Base-by-base conservation (phyloP, 176 grass and related monocot species). In the Melocanna baccifera region DNA sequence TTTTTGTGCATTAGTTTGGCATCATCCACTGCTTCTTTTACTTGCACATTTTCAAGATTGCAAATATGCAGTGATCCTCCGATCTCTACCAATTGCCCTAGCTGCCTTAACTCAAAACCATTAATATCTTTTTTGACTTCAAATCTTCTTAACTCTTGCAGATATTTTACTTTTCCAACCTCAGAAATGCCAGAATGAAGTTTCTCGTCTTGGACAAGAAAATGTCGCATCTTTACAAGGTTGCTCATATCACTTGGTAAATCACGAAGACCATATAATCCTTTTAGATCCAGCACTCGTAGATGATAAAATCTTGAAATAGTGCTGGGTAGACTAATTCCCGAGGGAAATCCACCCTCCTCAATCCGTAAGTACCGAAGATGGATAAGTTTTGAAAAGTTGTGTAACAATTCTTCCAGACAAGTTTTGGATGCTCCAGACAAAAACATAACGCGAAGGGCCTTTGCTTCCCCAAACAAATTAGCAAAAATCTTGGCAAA, bases 221-320 rank as follows among this genome's bases (percentile, higher is more conserved):
- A 72, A 22, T 82, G 68, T 1, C 18, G 67, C 41, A 82, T 0
- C 0, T 72, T 82, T 72, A 47, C 0, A 16, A 82, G 80, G 34
- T 70, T 69, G n/a, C 50, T 32, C 1, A 81, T 70, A 20, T 58
- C 3, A 2, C 47, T 81, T 15, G 37, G 52, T 8, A 39, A 57
- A 43, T 4, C 9, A 2, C 2, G 0, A 2, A 11, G 0, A 2
- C 11, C 29, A 0, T 2, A 0, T 7, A 8, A 34, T 2, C 5
- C 0, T 42, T 29, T 4, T 13, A 70, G 0, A 57, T 69, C 48
- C 6, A 81, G 15, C 1, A 81, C 14, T 48, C 37, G 23, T 15
- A 81, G 16, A 22, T 81, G 78, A 48, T 69, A 81, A 10, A 37
- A 56, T 52, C 62, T 36, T 36, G 34, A 36, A 36, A 36, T 36